Percentiles rank a stretch among this genome's conserved stretches.
Conservation (phyloP, 2,329 filamentous ascomycete species). For the Amylocarpus encephaloides region DNA sequence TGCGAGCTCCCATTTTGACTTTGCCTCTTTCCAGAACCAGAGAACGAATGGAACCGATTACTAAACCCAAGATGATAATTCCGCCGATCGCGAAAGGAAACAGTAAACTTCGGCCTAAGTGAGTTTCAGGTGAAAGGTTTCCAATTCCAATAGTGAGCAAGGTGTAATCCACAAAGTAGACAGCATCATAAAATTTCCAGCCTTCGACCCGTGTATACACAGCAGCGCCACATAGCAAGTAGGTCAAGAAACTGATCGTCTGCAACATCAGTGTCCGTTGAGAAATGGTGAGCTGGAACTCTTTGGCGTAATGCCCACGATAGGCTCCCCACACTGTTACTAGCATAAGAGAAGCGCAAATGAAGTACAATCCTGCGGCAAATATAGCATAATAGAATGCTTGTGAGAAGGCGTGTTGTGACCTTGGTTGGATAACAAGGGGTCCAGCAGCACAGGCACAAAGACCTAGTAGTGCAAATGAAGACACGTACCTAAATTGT, state of each 20-base stretch:
- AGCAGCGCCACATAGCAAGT: slow-evolving; percentile 70
- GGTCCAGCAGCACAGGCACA: slow-evolving; percentile 59
- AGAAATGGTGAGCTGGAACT: slow-evolving; percentile 70
- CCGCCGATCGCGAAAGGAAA: slow-evolving; percentile 81
- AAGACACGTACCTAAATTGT: slow-evolving; percentile 45
- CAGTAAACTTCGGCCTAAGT: slow-evolving; percentile 61
- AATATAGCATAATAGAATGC: slow-evolving; percentile 84
- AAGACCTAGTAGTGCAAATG: slow-evolving; percentile 60
- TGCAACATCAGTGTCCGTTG: slow-evolving; percentile 88
- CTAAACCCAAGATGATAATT: slow-evolving; percentile 75
- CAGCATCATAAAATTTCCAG: slow-evolving; percentile 70
- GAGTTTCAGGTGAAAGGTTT: slow-evolving; percentile 43
- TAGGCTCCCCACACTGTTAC: slow-evolving; percentile 75
- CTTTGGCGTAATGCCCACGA: slow-evolving; percentile 62
- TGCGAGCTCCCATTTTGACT: slow-evolving; percentile 46
- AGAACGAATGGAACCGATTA: slow-evolving; percentile 72
- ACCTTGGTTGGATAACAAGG: slow-evolving; percentile 40
- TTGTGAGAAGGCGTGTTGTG: slow-evolving; percentile 63
- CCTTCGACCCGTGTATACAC: slow-evolving; percentile 67
- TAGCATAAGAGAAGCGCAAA: slow-evolving; percentile 69
- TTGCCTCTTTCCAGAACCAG: slow-evolving; percentile 54
- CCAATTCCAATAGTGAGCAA: slow-evolving; percentile 60
- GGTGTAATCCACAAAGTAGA: slow-evolving; percentile 74
- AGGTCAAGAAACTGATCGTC: slow-evolving; percentile 78
- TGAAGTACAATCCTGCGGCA: slow-evolving; percentile 68